Evolutionary conservation across 768 basidiomycete genomes (phyloP).

Genomic region (Tremella fuciformis): DNA sequence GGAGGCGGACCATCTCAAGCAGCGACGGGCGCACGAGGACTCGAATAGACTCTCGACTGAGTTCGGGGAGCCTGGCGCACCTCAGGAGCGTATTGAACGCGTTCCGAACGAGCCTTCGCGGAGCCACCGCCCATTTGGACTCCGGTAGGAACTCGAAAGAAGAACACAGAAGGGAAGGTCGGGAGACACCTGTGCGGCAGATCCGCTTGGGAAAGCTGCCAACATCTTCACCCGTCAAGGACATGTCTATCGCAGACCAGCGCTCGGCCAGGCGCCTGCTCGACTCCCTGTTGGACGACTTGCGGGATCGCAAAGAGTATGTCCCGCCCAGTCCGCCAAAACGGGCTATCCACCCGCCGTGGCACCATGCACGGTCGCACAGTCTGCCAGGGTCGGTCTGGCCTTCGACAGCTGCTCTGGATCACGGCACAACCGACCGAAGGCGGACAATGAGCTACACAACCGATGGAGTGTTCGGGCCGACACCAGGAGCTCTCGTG

Average conservation of each 20-base stretch:
- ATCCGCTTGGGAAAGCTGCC: neutral
- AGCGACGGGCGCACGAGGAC: neutral
- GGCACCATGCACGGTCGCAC: neutral
- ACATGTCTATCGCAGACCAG: constrained; percentile 1
- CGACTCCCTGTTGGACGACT: neutral
- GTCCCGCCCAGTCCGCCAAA: neutral
- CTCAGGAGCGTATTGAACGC: neutral
- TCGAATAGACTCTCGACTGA: neutral
- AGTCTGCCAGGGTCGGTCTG: constrained; percentile 6
- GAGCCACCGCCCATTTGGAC: too few species aligned
- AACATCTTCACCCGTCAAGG: neutral
- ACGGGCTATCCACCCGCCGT: too few species aligned
- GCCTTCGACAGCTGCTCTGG: neutral
- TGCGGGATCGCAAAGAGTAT: neutral
- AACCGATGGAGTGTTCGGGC: too few species aligned
- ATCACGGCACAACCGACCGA: neutral
- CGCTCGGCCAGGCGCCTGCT: constrained; percentile 3
- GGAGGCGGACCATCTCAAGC: constrained; percentile 1
- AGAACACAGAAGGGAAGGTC: neutral
- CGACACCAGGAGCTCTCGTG: too few species aligned
- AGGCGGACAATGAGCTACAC: constrained; percentile 4
- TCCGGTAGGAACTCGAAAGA: neutral
- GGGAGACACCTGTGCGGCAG: neutral
- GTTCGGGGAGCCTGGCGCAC: neutral
- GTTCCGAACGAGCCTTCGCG: neutral